phyloP scores from a whole-genome alignment of 306 rosid genomes.

The Gastrolobium villosum region DNA sequence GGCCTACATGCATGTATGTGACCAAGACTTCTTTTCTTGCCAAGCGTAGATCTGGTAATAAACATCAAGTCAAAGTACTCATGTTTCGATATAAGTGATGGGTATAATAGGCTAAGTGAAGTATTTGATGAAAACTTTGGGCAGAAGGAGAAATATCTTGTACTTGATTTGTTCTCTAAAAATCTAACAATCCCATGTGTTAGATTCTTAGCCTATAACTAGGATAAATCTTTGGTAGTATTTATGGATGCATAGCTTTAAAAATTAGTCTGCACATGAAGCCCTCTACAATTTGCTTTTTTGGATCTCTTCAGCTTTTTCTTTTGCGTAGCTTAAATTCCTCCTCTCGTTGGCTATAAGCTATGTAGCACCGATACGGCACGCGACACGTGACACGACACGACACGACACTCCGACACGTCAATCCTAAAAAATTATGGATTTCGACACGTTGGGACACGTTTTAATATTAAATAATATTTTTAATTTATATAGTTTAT shows the following conservation, averaged over 20 bases:
- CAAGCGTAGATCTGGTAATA: constrained; percentile 45
- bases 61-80: constrained; percentile 51
- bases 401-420: no score
- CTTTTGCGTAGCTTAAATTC: constrained; percentile 45
- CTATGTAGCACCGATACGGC: no score
- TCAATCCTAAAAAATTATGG: no score
- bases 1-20: constrained; percentile 46
- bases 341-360: constrained; percentile 48
- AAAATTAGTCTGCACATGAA: constrained; percentile 71
- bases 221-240: constrained; percentile 57
- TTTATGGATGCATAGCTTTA: constrained; percentile 55
- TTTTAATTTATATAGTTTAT: no score
- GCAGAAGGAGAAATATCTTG: constrained; percentile 66
- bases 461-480: no score
- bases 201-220: constrained; percentile 71
- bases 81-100: constrained; percentile 51
- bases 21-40: constrained; percentile 38
- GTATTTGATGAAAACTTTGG: constrained; percentile 41
- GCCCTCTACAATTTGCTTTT: constrained; percentile 48
- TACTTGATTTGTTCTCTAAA: constrained; percentile 64
- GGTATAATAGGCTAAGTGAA: constrained; percentile 36
- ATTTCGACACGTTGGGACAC: no score
- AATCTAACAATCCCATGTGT: constrained; percentile 78
- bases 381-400: no score
- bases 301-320: constrained; percentile 51